Evolutionary conservation across 2,329 filamentous ascomycete genomes (phyloP).

Genomic region (Colletotrichum zoysiae): DNA sequence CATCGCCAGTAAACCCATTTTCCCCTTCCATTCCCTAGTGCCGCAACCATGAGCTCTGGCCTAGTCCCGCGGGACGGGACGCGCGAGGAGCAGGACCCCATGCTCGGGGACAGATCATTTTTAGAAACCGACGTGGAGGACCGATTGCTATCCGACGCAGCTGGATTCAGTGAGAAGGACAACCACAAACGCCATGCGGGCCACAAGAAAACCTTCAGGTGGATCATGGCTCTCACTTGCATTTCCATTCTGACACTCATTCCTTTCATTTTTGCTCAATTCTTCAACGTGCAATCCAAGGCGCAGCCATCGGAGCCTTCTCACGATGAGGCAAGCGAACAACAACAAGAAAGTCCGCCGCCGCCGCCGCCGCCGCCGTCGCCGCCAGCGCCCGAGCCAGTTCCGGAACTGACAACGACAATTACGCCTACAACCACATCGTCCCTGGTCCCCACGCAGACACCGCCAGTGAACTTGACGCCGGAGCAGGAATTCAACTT

Average conservation of each 20-base stretch:
- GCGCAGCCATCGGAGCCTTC: slow-evolving; percentile 24
- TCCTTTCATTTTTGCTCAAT: slow-evolving; percentile 37
- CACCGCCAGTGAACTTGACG: slow-evolving; percentile 23
- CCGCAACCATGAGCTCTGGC: slow-evolving; percentile 26
- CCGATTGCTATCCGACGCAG: slow-evolving; percentile 26
- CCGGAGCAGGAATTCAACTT: slow-evolving; percentile 33
- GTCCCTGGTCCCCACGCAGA: slow-evolving; percentile 21
- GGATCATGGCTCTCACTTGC: slow-evolving; percentile 36
- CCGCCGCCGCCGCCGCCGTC: slow-evolving; percentile 4
- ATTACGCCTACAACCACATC: slow-evolving; percentile 10
- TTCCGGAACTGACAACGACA: slow-evolving; percentile 22
- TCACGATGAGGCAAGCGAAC: slow-evolving; percentile 19
- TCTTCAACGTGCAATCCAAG: slow-evolving; percentile 35
- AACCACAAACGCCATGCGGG: slow-evolving; percentile 23
- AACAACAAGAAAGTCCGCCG: slow-evolving; percentile 25
- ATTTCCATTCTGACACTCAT: slow-evolving; percentile 33
- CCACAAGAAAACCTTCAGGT: slow-evolving; percentile 30
- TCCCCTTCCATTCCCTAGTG: slow-evolving; percentile 1
- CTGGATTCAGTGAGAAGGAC: slow-evolving; percentile 23
- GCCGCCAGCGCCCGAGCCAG: neutral
- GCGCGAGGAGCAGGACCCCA: slow-evolving; percentile 35
- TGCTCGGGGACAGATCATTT: slow-evolving; percentile 33
- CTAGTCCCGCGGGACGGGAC: slow-evolving; percentile 40
- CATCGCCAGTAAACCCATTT: neutral
- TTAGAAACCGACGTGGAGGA: slow-evolving; percentile 35